Evolutionary conservation across 1,284 basidiomycete genomes (phyloP), one percentile per base, ranked within the genome.

Genomic region (Athelia psychrophila): DNA sequence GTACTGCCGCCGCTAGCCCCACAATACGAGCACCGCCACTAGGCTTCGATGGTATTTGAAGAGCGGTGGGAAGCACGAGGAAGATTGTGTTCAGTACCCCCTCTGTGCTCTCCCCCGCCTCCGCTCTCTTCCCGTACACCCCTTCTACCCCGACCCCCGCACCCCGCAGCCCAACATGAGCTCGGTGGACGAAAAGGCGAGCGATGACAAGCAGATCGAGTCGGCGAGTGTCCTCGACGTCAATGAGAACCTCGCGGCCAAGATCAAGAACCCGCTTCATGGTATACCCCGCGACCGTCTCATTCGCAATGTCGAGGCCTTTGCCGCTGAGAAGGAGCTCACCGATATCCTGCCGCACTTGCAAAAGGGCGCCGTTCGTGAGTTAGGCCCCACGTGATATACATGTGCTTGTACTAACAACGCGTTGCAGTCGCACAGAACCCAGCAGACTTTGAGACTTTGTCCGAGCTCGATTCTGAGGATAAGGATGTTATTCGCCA

Each of bases 201-300:
- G n/a, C 16, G 38, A 42, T 16, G 38, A 42, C 8, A 22, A 42
- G 38, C 20, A 9, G 8, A 42, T 42, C n/a, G 27, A 30, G 27
- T 8, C 8, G 6, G 38, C 6, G n/a, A 18, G n/a, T n/a, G n/a
- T 18, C 16, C 6, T 8, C 38, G 6, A 8, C 38, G n/a, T n/a
- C 38, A n/a, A 6, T 6, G 38, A n/a, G 16, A 42, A 42, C 38
- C 6, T 42, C 38, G 38, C 6, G 38, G 38, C 54, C 27, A 66
- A 78, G 52, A 79, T 82, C n/a, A 76, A 77, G 54, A 83, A 83
- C 56, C 81, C 80, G 16, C 62, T 83, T 9, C 60, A 72, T 51
- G 79, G 78, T 25, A 73, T 81, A 33, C 65, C 78, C 3, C 66
- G 68, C 47, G 66, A 68, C 8, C 68, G 68, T 35, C 71, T 84